A percentile compares a stretch with the other conserved stretches of the same genome.
Conservation (phyloP, 371 early-diverging fungal species). For the Zancudomyces culisetae region DNA sequence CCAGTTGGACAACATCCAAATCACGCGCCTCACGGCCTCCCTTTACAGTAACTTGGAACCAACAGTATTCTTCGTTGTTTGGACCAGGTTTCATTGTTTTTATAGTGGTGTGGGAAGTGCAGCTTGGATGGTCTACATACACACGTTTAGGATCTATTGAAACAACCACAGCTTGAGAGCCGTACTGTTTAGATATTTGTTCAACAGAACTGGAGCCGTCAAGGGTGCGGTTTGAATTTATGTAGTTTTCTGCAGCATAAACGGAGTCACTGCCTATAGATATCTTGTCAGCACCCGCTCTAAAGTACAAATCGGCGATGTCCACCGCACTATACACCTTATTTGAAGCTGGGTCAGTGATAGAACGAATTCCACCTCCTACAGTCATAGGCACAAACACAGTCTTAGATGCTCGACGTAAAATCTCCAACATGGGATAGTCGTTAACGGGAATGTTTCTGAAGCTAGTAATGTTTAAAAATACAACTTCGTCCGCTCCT, state of each 20-base stretch:
- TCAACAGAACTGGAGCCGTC: slow-evolving; percentile 68
- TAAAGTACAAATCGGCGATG: slow-evolving; percentile 91
- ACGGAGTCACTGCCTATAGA: slow-evolving; percentile 97
- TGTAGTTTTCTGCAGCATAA: slow-evolving; percentile 74
- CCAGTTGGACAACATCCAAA: slow-evolving; percentile 78
- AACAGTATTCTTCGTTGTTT: slow-evolving; percentile 79
- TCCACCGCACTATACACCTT: slow-evolving; percentile 60
- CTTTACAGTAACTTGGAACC: slow-evolving; percentile 96
- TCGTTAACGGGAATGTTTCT: slow-evolving; percentile 75
- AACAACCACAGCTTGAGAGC: slow-evolving; percentile 92
- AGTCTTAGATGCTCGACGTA: slow-evolving; percentile 62
- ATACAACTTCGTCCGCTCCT: slow-evolving; percentile 93
- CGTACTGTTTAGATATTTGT: slow-evolving; percentile 79
- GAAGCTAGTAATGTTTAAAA: slow-evolving; percentile 95
- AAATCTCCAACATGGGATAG: slow-evolving; percentile 85
- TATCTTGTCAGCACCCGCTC: slow-evolving; percentile 97
- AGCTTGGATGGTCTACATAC: slow-evolving; percentile 60
- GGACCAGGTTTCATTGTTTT: slow-evolving; percentile 58
- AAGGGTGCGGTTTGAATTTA: slow-evolving; percentile 17
- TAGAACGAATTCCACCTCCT: slow-evolving; percentile 92
- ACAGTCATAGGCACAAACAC: slow-evolving; percentile 95
- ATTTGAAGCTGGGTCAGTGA: slow-evolving; percentile 61
- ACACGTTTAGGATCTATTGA: slow-evolving; percentile 91
- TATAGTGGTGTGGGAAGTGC: slow-evolving; percentile 56
- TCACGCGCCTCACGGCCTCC: slow-evolving; percentile 92